These are phyloP conservation scores for Stephania cephalantha DNA, from an alignment of 164 flowering plant species.

Conservation along the genomic window DNA sequence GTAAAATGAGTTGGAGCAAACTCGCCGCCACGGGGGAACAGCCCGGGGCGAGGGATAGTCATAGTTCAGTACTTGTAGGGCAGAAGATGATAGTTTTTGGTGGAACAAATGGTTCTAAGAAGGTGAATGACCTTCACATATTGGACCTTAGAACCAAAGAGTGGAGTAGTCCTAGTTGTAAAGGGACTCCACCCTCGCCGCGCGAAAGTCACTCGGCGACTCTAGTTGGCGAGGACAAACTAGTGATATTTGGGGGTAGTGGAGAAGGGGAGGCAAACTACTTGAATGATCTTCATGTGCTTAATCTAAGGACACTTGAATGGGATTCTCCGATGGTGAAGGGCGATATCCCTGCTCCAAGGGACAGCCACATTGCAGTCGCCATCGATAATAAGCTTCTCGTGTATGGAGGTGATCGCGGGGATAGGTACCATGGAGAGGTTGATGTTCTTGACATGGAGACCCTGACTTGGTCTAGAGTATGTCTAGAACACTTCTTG, in stretches of 20 bases:
- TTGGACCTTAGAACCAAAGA: slow-evolving; percentile 60
- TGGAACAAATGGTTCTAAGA: slow-evolving; percentile 82
- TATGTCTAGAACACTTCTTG: slow-evolving; percentile 17
- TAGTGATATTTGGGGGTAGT: slow-evolving; percentile 93
- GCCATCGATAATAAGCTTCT: slow-evolving; percentile 53
- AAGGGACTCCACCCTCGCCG: slow-evolving; percentile 67
- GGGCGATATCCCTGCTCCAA: slow-evolving; percentile 67
- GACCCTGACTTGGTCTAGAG: slow-evolving; percentile 70
- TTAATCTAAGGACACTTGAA: slow-evolving; percentile 65
- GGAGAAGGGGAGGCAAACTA: slow-evolving; percentile 88
- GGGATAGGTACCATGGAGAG: slow-evolving; percentile 74
- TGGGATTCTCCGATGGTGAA: slow-evolving; percentile 70
- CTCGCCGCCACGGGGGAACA: slow-evolving; percentile 63
- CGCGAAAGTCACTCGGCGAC: slow-evolving; percentile 91
- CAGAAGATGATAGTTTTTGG: slow-evolving; percentile 80
- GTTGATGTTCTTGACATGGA: slow-evolving; percentile 69
- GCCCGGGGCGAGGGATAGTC: slow-evolving; percentile 95
- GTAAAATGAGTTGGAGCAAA: slow-evolving; percentile 68
- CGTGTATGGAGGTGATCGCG: slow-evolving; percentile 91
- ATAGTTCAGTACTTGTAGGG: slow-evolving; percentile 65
- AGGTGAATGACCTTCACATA: slow-evolving; percentile 76
- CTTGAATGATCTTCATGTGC: slow-evolving; percentile 78
- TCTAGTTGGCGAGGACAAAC: slow-evolving; percentile 50
- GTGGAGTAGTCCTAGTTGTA: slow-evolving; percentile 59
- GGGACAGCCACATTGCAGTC: slow-evolving; percentile 82